Percentiles rank a stretch among this genome's conserved stretches.
Conservation (phyloP, 2,329 filamentous ascomycete genomes). For the Aspergillus terreus region DNA sequence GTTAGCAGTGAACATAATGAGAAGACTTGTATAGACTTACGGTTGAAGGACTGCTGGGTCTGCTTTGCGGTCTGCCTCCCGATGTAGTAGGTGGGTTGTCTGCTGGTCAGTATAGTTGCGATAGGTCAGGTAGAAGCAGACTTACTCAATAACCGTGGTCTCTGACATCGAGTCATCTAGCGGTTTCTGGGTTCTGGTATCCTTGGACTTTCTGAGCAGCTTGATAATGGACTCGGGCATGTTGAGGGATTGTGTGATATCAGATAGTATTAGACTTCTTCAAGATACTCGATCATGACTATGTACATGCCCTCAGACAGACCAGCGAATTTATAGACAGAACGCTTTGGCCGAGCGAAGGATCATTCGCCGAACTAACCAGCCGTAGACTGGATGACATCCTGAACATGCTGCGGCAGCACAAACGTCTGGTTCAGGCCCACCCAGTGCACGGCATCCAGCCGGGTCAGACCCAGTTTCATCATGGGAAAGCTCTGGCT, state of each 20-base stretch:
- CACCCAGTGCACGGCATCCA: conserved; percentile 29
- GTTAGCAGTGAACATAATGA: not conserved
- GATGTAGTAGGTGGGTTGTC: not conserved
- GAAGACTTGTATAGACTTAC: not conserved
- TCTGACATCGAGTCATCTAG: conserved; percentile 3
- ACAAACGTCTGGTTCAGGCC: conserved; percentile 23
- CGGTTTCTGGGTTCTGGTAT: not conserved
- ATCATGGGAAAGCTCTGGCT: conserved; percentile 27
- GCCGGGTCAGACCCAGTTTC: conserved; percentile 26
- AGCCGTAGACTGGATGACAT: conserved; percentile 7
- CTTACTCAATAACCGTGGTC: conserved; percentile 8
- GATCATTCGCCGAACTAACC: not conserved
- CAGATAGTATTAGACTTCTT: not conserved
- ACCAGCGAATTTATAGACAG: no score
- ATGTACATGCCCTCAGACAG: not conserved
- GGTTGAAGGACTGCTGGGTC: conserved; percentile 1
- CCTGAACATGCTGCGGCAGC: conserved; percentile 23
- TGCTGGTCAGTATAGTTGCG: not conserved
- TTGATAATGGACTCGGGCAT: conserved; percentile 1
- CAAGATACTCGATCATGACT: not conserved
- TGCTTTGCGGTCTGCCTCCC: not conserved
- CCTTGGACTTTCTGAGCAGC: conserved; percentile 2
- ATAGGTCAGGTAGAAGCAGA: no score
- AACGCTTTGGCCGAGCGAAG: no score
- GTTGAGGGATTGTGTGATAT: not conserved